Evolutionary conservation across 768 basidiomycete species (phyloP).

Genomic region (Botryobasidium botryosum): DNA sequence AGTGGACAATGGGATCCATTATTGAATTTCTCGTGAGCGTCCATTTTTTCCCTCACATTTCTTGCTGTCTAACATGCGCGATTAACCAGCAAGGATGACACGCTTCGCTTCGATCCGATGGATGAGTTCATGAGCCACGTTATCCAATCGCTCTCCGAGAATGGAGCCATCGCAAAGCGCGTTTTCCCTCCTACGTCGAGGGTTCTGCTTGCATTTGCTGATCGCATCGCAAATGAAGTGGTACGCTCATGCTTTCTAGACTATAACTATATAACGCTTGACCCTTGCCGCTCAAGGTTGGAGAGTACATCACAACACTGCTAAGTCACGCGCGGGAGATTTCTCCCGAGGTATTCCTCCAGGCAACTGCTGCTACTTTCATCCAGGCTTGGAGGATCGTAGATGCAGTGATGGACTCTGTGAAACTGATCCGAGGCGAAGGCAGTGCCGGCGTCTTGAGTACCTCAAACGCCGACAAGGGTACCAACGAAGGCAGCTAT

Average conservation of each 20-base stretch:
- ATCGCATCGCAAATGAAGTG: slow-evolving; percentile 72
- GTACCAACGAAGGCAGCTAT: slow-evolving; percentile 22
- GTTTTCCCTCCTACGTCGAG: slow-evolving; percentile 72
- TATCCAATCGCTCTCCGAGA: slow-evolving; percentile 43
- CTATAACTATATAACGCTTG: slow-evolving; percentile 3
- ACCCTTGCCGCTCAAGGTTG: slow-evolving; percentile 34
- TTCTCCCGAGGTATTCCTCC: slow-evolving; percentile 52
- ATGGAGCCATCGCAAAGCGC: slow-evolving; percentile 65
- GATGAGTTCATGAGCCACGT: slow-evolving; percentile 69
- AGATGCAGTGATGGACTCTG: slow-evolving; percentile 49
- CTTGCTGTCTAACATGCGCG: background rate
- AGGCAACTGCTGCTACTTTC: slow-evolving; percentile 80
- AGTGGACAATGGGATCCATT: slow-evolving; percentile 60
- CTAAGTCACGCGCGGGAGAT: slow-evolving; percentile 63
- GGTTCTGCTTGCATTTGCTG: slow-evolving; percentile 68
- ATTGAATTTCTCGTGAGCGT: slow-evolving; percentile 63
- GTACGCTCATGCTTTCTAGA: slow-evolving; percentile 25
- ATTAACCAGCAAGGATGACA: slow-evolving; percentile 29
- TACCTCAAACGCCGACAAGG: slow-evolving; percentile 5
- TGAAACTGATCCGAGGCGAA: too few relatives aligned
- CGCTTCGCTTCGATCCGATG: slow-evolving; percentile 84
- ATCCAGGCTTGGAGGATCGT: slow-evolving; percentile 77
- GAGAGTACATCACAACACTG: slow-evolving; percentile 70
- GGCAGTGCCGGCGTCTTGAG: slow-evolving; percentile 4
- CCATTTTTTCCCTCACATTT: background rate